Evolutionary conservation across 2,329 filamentous ascomycete genomes (phyloP).

Genomic region (Rhynchosporium graminicola): DNA sequence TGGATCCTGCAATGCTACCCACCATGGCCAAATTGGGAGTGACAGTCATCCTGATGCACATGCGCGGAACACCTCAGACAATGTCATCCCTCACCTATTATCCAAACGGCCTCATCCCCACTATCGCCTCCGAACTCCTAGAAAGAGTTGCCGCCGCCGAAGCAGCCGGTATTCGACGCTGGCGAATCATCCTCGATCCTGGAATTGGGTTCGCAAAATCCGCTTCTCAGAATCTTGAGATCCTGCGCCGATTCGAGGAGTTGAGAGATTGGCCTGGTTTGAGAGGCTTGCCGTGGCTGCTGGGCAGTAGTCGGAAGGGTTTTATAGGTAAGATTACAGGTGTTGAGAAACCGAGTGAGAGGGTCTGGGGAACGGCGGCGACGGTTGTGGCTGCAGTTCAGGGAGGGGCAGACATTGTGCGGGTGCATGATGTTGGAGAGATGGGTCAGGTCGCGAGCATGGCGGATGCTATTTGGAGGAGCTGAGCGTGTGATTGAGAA

Average conservation of each 20-base stretch:
- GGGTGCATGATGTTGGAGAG: conserved; percentile 87
- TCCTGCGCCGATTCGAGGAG: conserved; percentile 68
- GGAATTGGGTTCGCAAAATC: conserved; percentile 94
- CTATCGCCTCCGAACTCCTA: conserved; percentile 57
- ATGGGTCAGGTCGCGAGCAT: conserved; percentile 85
- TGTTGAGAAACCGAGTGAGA: conserved; percentile 66
- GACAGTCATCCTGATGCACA: conserved; percentile 76
- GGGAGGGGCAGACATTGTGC: conserved; percentile 86
- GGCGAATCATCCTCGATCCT: conserved; percentile 93
- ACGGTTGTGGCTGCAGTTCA: conserved; percentile 83
- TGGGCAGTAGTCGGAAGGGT: conserved; percentile 84
- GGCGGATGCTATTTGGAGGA: conserved; percentile 87
- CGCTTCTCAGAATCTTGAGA: conserved; percentile 74
- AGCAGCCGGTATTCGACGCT: conserved; percentile 78
- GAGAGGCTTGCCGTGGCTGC: conserved; percentile 77
- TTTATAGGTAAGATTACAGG: conserved; percentile 86
- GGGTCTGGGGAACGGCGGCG: conserved; percentile 84
- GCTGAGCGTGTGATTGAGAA: neutral
- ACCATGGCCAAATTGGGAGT: conserved; percentile 77
- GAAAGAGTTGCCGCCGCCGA: conserved; percentile 71
- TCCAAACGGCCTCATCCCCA: conserved; percentile 54
- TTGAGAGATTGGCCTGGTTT: conserved; percentile 66
- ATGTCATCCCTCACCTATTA: conserved; percentile 63
- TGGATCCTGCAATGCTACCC: conserved; percentile 80
- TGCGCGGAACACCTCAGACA: conserved; percentile 67